Conservation (phyloP, 2,329 filamentous ascomycete genomes). For the Dactylellina haptotyla region DNA sequence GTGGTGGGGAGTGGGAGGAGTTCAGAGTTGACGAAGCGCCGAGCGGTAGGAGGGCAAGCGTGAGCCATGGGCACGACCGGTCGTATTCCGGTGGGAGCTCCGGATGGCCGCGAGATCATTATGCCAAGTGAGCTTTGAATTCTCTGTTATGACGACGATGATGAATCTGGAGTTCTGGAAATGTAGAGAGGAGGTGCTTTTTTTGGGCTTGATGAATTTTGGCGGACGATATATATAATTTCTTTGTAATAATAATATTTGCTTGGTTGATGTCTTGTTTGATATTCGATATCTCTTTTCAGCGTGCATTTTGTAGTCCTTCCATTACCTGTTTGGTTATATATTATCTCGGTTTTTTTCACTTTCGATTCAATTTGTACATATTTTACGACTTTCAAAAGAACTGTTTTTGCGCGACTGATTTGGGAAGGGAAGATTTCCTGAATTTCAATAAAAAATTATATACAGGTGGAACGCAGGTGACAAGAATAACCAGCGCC, state of each 20-base stretch:
- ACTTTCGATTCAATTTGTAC: constrained; percentile 2
- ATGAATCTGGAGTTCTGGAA: neutral
- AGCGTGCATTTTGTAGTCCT: too few species aligned
- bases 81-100: constrained; percentile 38
- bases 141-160: neutral
- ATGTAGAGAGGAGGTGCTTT: neutral
- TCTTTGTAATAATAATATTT: too few species aligned
- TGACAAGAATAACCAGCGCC: too few species aligned
- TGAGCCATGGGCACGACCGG: constrained; percentile 41
- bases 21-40: constrained; percentile 45
- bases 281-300: neutral
- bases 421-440: neutral
- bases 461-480: too few species aligned
- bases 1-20: constrained; percentile 53
- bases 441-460: constrained; percentile 1
- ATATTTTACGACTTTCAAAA: neutral
- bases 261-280: neutral
- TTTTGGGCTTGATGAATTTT: neutral
- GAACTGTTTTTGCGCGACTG: neutral
- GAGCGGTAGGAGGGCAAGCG: constrained; percentile 30
- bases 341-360: neutral
- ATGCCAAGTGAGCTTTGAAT: constrained; percentile 20
- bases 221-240: too few species aligned
- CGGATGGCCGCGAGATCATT: constrained; percentile 37
- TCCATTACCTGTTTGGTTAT: neutral